Evolutionary conservation across 345 rosid genomes (phyloP).

Genomic region (Eucalyptus regnans): DNA sequence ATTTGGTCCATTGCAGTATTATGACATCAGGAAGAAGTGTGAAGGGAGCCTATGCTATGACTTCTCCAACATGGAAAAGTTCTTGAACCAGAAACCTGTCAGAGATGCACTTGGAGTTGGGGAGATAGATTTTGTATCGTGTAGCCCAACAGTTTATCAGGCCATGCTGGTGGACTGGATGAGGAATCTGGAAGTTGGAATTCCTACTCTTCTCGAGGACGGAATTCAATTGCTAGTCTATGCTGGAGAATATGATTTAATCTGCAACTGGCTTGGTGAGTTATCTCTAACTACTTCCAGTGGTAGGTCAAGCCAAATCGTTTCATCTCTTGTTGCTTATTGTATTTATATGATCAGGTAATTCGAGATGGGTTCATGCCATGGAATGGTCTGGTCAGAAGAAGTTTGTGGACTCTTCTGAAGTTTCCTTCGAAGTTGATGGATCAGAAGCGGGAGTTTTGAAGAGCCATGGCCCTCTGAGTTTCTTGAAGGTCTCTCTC

Average conservation of each 20-base stretch:
- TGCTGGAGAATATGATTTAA: slow-evolving; percentile 98
- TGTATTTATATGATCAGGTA: slow-evolving; percentile 33
- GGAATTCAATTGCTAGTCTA: slow-evolving; percentile 85
- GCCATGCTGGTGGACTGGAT: slow-evolving; percentile 96
- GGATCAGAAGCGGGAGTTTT: slow-evolving; percentile 70
- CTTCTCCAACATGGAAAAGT: slow-evolving; percentile 97
- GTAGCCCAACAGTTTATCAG: slow-evolving; percentile 71
- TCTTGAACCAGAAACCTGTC: slow-evolving; percentile 57
- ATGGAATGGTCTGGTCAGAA: slow-evolving; percentile 95
- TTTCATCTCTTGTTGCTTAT: not conserved
- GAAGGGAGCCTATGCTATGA: slow-evolving; percentile 89
- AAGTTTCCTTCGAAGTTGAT: slow-evolving; percentile 62
- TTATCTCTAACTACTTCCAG: not conserved
- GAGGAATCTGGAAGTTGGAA: slow-evolving; percentile 91
- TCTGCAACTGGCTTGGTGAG: slow-evolving; percentile 99
- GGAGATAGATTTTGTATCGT: slow-evolving; percentile 76
- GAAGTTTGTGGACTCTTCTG: slow-evolving; percentile 45
- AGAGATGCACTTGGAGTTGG: slow-evolving; percentile 81
- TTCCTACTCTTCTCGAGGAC: slow-evolving; percentile 89
- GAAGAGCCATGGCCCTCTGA: slow-evolving; percentile 63
- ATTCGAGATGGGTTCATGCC: slow-evolving; percentile 98
- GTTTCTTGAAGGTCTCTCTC: slow-evolving; percentile 75
- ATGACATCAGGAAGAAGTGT: slow-evolving; percentile 89
- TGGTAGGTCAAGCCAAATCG: not conserved
- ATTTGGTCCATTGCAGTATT: slow-evolving; percentile 47